Conservation (phyloP, 495 filamentous ascomycete genomes). For the Penicillium cataractarum region DNA sequence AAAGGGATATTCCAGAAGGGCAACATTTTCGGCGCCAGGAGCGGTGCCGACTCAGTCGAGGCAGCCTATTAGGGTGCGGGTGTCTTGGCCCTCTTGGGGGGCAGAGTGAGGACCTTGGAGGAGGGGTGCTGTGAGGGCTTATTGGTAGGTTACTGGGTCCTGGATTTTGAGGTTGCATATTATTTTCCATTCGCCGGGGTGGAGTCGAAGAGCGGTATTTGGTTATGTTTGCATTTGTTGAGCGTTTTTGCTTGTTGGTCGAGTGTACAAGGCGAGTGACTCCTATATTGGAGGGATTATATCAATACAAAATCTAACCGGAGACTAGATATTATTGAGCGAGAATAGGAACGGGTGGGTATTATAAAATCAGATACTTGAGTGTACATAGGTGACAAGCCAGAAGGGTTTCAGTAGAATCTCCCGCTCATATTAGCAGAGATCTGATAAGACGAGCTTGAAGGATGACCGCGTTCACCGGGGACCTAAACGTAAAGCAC, state of each 20-base stretch:
- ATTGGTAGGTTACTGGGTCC: constrained; percentile 25
- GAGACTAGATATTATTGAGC: neutral
- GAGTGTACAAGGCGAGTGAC: neutral
- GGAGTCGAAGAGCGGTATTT: too few species aligned
- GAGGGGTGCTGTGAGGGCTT: constrained; percentile 23
- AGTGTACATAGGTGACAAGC: neutral
- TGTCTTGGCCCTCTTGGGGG: too few species aligned
- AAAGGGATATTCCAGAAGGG: constrained; percentile 5
- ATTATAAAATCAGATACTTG: neutral
- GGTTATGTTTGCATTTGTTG: too few species aligned
- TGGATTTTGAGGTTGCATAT: constrained; percentile 16
- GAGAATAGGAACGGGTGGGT: neutral
- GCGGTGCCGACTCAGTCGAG: constrained; percentile 22
- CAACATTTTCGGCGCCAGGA: constrained; percentile 30
- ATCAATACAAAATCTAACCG: neutral
- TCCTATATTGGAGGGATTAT: neutral
- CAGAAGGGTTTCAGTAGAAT: neutral
- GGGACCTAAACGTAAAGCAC: neutral
- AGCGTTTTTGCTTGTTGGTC: neutral
- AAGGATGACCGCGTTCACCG: neutral
- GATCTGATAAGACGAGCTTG: constrained; percentile 20
- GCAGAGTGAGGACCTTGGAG: constrained; percentile 33
- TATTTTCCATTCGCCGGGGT: constrained; percentile 1
- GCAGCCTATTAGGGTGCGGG: constrained; percentile 28
- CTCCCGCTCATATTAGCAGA: neutral